A percentile compares a stretch with the other conserved stretches of the same genome.
phyloP scores from a whole-genome alignment of 176 grass and related monocot species.

The Carex pumila region DNA sequence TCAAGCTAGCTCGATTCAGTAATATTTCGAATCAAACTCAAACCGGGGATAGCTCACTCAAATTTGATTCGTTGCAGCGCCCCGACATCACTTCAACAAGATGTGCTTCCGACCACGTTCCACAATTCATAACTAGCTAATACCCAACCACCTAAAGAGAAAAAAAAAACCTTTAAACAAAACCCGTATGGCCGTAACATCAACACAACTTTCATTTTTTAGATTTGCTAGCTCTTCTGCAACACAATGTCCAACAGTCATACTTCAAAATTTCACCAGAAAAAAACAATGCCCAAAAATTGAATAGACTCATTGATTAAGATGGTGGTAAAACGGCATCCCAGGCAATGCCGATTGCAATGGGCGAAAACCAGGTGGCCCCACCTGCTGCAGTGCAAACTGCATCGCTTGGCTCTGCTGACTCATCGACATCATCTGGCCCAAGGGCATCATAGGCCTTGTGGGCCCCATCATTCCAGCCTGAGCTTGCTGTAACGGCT shows the following conservation, averaged over 20 bases:
- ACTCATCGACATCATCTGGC: slow-evolving; percentile 26
- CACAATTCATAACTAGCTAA: neutral
- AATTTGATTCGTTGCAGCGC: too few species aligned
- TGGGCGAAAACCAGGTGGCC: slow-evolving; percentile 45
- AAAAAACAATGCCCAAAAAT: neutral
- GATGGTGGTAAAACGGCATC: slow-evolving; percentile 74
- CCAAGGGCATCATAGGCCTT: slow-evolving; percentile 19
- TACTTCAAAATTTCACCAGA: neutral
- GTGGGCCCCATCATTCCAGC: neutral
- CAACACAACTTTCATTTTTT: neutral
- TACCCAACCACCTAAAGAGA: neutral
- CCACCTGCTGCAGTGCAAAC: slow-evolving; percentile 53
- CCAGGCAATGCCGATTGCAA: slow-evolving; percentile 57
- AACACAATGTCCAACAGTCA: neutral
- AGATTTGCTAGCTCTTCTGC: neutral
- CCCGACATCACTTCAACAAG: neutral
- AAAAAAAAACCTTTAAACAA: neutral
- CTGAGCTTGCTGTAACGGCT: neutral
- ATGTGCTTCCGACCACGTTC: neutral
- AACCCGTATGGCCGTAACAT: neutral
- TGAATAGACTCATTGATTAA: slow-evolving; percentile 33
- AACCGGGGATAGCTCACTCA: too few species aligned
- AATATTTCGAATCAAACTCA: too few species aligned
- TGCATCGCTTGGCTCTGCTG: slow-evolving; percentile 30
- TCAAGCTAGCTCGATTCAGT: too few species aligned